These are phyloP conservation scores for Beta vulgaris DNA, from an alignment of 148 eudicot species.

Conservation along the genomic window DNA sequence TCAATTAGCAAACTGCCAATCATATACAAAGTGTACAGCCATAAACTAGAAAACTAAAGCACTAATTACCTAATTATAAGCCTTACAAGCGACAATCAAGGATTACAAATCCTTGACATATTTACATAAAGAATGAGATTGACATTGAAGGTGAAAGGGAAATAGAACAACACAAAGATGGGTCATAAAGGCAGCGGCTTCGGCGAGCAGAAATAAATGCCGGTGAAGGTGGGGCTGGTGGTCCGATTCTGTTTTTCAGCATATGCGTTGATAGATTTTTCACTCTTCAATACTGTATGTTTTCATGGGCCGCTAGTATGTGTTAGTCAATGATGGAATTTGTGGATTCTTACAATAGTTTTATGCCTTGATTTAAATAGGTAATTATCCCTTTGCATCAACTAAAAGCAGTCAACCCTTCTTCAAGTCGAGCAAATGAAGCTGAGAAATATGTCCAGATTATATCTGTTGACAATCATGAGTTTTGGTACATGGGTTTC, in stretches of 20 bases:
- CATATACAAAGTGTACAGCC: too few species aligned
- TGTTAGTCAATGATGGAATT: background rate
- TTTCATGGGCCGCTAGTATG: background rate
- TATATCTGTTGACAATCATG: conserved; percentile 81
- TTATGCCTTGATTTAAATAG: conserved; percentile 30
- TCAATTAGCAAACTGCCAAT: too few species aligned
- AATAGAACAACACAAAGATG: too few species aligned
- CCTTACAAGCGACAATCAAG: too few species aligned
- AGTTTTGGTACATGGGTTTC: conserved; percentile 97
- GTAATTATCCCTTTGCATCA: conserved; percentile 90
- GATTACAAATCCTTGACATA: too few species aligned
- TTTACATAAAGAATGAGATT: too few species aligned
- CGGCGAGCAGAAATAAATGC: too few species aligned
- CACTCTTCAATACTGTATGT: background rate
- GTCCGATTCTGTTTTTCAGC: background rate
- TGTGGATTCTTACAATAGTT: background rate
- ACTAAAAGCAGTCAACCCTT: conserved; percentile 75
- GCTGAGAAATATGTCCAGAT: conserved; percentile 88
- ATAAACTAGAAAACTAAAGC: too few species aligned
- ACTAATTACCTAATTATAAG: too few species aligned
- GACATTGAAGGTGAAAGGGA: too few species aligned
- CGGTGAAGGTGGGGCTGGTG: too few species aligned
- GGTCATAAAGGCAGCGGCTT: too few species aligned
- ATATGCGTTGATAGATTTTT: background rate
- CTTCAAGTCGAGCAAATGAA: conserved; percentile 60